Evolutionary conservation across 176 grass and related monocot species (phyloP), one percentile per base, ranked within the genome.

Genomic region (Oryza glumipatula): DNA sequence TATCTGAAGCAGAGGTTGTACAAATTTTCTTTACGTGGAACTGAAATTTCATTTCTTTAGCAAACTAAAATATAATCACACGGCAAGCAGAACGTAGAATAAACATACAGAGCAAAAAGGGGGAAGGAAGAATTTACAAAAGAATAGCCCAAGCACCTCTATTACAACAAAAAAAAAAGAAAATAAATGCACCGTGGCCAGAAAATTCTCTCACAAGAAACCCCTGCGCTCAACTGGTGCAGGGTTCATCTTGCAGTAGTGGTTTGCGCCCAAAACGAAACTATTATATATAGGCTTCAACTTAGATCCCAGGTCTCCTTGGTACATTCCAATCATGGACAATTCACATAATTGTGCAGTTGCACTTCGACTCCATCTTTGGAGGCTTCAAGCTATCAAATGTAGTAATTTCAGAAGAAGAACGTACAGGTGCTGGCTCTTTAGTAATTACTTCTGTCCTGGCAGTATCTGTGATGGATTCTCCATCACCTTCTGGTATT

Each of bases 311-410:
- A 64, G 26, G 64, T 17, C 74, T 74, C 52, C 70, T 80, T 35
- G 13, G 54, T 22, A 70, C 11, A 45, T 33, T 47, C 9, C 74
- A 61, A 36, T 28, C 32, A 16, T 11, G 16, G 7, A 33, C 56
- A 83, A 83, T 68, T 88, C 87, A 98, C 95, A 98, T 98, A 68
- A 98, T 91, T 86, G 81, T 88, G 87, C 95, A 98, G 74, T 95
- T 98, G 89, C 95, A 98, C 80, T 95, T 98, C 23, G 95, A 90
- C 88, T 98, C 95, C 86, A 98, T n/a, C 63, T 95, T 98, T 43
- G 92, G 92, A 51, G 84, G 90, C 72, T 95, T 98, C 78, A 83
- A 63, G 60, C 56, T 88, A 77, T 94, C 90, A 3, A 72, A 84
- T 78, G 84, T 88, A 67, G 78, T 24, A 79, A 87, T 67, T 70